A percentile compares a stretch with the other conserved stretches of the same genome.
Evolutionary conservation across 257 asterid species (phyloP).

Genomic region (Solanum pinnatisectum): DNA sequence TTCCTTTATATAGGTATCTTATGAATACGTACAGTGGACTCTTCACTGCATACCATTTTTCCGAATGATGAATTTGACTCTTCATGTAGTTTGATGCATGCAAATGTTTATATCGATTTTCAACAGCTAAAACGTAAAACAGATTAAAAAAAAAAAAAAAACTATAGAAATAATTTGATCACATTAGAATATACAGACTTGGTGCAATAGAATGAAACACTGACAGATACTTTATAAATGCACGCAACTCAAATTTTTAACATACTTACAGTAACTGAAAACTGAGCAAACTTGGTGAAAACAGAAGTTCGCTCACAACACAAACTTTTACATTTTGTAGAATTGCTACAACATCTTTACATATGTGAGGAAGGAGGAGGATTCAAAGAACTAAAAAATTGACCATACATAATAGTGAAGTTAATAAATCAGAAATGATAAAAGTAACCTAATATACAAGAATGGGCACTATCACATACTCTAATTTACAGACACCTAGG

Average conservation of each 20-base stretch:
- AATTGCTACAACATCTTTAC: conserved; percentile 14
- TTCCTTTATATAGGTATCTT: neutral
- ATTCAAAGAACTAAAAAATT: conserved; percentile 5
- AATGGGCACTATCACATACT: conserved; percentile 32
- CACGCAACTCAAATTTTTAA: neutral
- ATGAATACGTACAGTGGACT: neutral
- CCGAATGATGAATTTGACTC: neutral
- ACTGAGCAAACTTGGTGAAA: neutral
- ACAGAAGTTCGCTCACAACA: neutral
- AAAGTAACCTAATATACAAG: conserved; percentile 34
- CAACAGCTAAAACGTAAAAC: neutral
- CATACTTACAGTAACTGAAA: neutral
- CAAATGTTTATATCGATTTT: neutral
- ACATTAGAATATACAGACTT: neutral
- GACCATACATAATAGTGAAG: neutral
- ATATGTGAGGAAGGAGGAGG: neutral
- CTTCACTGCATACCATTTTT: neutral
- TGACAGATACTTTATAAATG: neutral
- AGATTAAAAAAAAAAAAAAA: neutral
- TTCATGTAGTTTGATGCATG: neutral
- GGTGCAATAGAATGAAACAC: neutral
- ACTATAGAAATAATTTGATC: neutral
- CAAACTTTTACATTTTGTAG: neutral
- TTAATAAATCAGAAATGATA: conserved; percentile 1
- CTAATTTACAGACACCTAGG: conserved; percentile 43